A percentile compares a stretch with the other conserved stretches of the same genome.
phyloP scores from a whole-genome alignment of 345 rosid genomes.

The Eucalyptus sideroxylon region DNA sequence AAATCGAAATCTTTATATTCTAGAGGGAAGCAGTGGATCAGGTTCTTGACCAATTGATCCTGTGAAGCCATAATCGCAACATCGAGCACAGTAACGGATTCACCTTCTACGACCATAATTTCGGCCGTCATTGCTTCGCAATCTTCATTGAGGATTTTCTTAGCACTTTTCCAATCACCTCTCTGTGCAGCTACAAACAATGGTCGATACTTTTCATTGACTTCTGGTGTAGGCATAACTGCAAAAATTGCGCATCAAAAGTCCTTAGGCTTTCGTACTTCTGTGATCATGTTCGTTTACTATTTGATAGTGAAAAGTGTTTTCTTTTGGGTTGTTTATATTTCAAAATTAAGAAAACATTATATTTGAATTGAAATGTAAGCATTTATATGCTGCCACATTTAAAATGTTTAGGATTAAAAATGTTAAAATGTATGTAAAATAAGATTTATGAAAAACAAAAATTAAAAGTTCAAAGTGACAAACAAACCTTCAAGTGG shows the following conservation, averaged over 20 bases:
- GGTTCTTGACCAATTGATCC: background rate
- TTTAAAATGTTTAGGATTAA: too few species aligned
- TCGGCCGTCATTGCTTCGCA: accelerated
- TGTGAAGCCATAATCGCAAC: background rate
- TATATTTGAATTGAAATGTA: too few species aligned
- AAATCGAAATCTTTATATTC: background rate
- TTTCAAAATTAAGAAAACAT: too few species aligned
- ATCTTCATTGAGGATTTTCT: background rate
- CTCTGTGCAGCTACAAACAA: background rate
- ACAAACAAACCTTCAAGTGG: too few species aligned
- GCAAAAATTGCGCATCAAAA: background rate
- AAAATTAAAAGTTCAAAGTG: too few species aligned
- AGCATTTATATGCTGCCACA: too few species aligned
- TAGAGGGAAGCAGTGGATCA: background rate
- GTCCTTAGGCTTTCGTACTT: background rate
- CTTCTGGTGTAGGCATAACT: background rate
- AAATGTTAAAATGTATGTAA: too few species aligned
- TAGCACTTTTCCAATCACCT: background rate
- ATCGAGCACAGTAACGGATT: background rate
- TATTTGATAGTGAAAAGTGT: background rate
- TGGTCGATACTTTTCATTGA: accelerated
- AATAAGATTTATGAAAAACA: too few species aligned
- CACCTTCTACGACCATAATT: accelerated
- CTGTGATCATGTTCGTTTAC: background rate
- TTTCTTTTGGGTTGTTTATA: too few species aligned